Percentiles rank a stretch among this genome's conserved stretches.
Evolutionary conservation across 2,329 filamentous ascomycete genomes (phyloP).

Genomic region (Alternaria ventricosa): DNA sequence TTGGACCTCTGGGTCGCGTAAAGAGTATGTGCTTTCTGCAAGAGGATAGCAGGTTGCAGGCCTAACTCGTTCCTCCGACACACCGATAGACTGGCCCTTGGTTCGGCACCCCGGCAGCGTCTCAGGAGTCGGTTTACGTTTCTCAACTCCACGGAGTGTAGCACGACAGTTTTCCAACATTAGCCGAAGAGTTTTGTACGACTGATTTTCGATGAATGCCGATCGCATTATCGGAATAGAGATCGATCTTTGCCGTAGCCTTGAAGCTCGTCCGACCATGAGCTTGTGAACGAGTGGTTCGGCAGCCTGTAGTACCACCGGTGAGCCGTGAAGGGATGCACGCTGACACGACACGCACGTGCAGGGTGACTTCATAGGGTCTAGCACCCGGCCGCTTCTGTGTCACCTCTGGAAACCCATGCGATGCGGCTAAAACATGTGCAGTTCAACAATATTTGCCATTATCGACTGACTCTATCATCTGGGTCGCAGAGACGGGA

Average conservation of each 20-base stretch:
- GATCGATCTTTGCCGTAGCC: conserved; percentile 5
- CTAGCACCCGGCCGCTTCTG: background rate
- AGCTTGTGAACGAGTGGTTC: conserved; percentile 2
- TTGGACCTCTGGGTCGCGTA: background rate
- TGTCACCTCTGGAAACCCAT: conserved; percentile 1
- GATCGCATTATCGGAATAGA: conserved; percentile 5
- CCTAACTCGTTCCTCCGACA: background rate
- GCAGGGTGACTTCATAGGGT: conserved; percentile 6
- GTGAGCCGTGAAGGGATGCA: conserved; percentile 12
- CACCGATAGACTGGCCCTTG: conserved; percentile 11
- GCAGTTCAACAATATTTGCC: conserved; percentile 21
- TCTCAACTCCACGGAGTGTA: background rate
- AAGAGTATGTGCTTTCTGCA: background rate
- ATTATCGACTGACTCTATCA: background rate
- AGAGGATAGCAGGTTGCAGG: conserved; percentile 2
- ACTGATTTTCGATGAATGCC: background rate
- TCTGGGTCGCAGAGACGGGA: background rate
- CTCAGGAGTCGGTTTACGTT: conserved; percentile 2
- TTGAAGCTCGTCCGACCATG: conserved; percentile 2
- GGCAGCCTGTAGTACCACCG: conserved; percentile 11
- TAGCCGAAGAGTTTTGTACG: conserved; percentile 4
- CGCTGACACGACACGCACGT: conserved; percentile 24
- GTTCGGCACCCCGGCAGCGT: conserved; percentile 4
- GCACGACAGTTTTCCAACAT: background rate
- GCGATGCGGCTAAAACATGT: conserved; percentile 20